A percentile compares a stretch with the other conserved stretches of the same genome.
phyloP scores from a whole-genome alignment of 805 yeast species.

The Cyberlindnera saturnus region DNA sequence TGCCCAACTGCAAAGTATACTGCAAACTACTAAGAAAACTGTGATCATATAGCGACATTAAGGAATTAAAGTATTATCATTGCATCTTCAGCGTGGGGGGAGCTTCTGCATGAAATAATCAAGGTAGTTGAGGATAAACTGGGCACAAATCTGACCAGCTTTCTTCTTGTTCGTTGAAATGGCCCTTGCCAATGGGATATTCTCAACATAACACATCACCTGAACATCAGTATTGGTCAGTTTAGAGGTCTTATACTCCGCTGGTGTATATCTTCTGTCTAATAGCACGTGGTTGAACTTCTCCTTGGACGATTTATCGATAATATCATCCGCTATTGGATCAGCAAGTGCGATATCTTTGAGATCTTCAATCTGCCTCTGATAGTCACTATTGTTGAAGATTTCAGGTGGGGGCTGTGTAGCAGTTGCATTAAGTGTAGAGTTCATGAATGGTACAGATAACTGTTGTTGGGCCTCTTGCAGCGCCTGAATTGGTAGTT shows the following conservation, averaged over 20 bases:
- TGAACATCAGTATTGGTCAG: slow-evolving; percentile 14
- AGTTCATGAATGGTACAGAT: background rate
- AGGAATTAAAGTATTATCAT: background rate
- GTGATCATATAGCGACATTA: no score
- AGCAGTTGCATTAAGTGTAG: background rate
- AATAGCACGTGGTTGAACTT: slow-evolving; percentile 9
- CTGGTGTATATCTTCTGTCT: slow-evolving; percentile 7
- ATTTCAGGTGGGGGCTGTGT: background rate
- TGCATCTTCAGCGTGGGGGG: background rate
- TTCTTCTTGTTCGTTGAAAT: slow-evolving; percentile 16
- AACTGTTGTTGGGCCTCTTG: background rate
- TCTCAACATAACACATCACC: slow-evolving; percentile 11
- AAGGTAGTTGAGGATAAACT: slow-evolving; percentile 9
- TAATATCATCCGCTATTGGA: background rate
- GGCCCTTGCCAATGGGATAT: slow-evolving; percentile 11
- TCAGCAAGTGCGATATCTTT: background rate
- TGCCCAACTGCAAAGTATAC: no score
- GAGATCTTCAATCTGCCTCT: background rate
- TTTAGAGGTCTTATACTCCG: slow-evolving; percentile 16
- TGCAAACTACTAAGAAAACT: no score
- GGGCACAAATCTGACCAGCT: slow-evolving; percentile 20
- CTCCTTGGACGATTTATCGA: slow-evolving; percentile 14
- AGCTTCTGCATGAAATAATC: slow-evolving; percentile 4
- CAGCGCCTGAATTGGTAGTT: background rate
- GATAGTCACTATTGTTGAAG: slow-evolving; percentile 1